A percentile compares a stretch with the other conserved stretches of the same genome.
phyloP scores from a whole-genome alignment of 1,284 basidiomycete species.

The Ustilago bromivora region DNA sequence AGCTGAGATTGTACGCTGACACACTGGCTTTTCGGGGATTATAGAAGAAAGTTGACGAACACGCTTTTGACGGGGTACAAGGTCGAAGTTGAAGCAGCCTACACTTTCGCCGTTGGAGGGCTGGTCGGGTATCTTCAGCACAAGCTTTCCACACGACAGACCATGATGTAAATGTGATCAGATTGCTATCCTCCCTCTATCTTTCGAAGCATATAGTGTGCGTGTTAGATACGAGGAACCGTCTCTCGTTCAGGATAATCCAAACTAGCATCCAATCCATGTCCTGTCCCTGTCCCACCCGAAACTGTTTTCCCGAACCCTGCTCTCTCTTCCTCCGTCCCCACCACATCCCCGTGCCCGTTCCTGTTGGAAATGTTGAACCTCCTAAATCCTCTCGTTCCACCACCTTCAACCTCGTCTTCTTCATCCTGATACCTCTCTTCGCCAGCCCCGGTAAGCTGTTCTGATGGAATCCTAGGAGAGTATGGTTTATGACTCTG shows the following conservation, averaged over 20 bases:
- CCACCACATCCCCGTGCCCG: neutral
- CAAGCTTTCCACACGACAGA: slow-evolving; percentile 11
- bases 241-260: slow-evolving; percentile 45
- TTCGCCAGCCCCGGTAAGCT: slow-evolving; percentile 15
- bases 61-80: slow-evolving; percentile 54
- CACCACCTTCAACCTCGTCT: neutral
- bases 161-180: too few relatives aligned
- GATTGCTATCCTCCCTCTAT: too few relatives aligned
- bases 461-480: slow-evolving; percentile 46
- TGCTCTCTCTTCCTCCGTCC: neutral
- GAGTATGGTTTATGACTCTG: slow-evolving; percentile 57
- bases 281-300: neutral
- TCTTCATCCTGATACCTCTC: neutral
- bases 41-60: slow-evolving; percentile 28
- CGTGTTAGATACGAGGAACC: slow-evolving; percentile 23
- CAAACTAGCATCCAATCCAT: slow-evolving; percentile 15
- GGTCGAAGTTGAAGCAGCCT: slow-evolving; percentile 56
- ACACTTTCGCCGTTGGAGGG: slow-evolving; percentile 15
- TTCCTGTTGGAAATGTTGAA: slow-evolving; percentile 10
- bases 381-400: slow-evolving; percentile 7
- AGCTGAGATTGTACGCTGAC: neutral
- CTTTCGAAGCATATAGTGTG: neutral
- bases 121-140: slow-evolving; percentile 21
- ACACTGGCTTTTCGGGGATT: neutral
- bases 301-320: slow-evolving; percentile 9